Base-by-base conservation (phyloP, 2,329 filamentous ascomycete species). In the Claviceps sp. region DNA sequence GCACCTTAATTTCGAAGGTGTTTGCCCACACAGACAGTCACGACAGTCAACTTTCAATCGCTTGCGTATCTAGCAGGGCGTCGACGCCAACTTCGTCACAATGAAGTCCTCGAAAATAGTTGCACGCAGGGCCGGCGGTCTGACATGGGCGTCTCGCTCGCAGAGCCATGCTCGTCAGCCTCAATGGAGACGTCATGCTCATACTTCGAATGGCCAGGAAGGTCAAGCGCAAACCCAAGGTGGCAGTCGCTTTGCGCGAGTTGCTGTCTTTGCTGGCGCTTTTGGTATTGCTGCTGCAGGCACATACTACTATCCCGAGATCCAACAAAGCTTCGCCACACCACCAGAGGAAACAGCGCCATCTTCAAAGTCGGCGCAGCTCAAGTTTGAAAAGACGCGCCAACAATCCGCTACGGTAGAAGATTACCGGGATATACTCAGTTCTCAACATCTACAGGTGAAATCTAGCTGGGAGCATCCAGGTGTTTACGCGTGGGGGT, bases 401-500 rank as follows among this genome's bases (percentile, higher is more conserved):
- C 73, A 70, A 56, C 73, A 75, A 55, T 72, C 75, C 24, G 65
- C 70, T 1, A 82, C 81, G 6, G 81, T 81, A 57, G 86, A 90
- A 65, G 84, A 88, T 57, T 83, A 84, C 56, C 71, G 86, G 53
- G 85, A 89, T 52, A 68, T 86, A 53, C 81, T 95, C 59, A 91
- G 86, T 63, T 87, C 86, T 11, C 88, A 95, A 65, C 88, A 95
- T 68, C 70, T 88, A 5, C 91, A 96, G 70, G 86, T 95, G 54
- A 88, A 86, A 70, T 81, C 80, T 63, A 94, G 87, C 67, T 82
- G 78, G 76, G 79, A 81, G 67, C 83, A 86, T 55, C 91, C 93
- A 0, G 93, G 90, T 2, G 85, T 97, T 0, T 97, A 95, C 68
- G 82, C 85, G 5, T 98, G 93, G 91, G 93, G 93, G 0, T 88